Evolutionary conservation across 2,329 filamentous ascomycete genomes (phyloP).

Genomic region (Colletotrichum sidae): DNA sequence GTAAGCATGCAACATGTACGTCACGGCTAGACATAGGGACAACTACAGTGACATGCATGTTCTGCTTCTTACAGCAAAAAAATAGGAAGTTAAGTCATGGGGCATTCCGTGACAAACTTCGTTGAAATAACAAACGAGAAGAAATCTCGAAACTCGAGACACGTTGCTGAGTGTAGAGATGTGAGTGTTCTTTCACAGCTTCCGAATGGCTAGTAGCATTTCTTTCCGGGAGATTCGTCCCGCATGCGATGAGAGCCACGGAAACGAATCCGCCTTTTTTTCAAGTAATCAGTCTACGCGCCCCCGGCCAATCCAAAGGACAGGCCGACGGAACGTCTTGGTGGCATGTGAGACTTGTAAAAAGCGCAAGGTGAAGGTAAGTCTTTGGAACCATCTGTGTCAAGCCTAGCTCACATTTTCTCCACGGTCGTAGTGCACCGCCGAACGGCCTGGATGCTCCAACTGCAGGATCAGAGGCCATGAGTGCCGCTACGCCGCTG

Average conservation of each 20-base stretch:
- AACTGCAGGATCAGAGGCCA: slow-evolving; percentile 48
- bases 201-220: slow-evolving; percentile 3
- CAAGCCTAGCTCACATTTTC: too few relatives aligned
- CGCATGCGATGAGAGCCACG: neutral
- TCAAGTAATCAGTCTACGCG: neutral
- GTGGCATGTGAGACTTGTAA: slow-evolving; percentile 24
- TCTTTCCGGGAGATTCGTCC: slow-evolving; percentile 23
- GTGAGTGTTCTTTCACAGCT: neutral
- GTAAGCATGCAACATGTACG: too few relatives aligned
- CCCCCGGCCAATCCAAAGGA: neutral
- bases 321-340: slow-evolving; percentile 11
- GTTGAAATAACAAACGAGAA: too few relatives aligned
- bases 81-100: too few relatives aligned
- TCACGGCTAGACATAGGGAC: too few relatives aligned
- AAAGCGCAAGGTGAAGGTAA: slow-evolving; percentile 24
- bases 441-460: slow-evolving; percentile 53
- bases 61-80: too few relatives aligned
- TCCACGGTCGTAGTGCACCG: slow-evolving; percentile 47
- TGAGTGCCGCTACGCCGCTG: slow-evolving; percentile 54
- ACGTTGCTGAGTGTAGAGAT: neutral
- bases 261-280: neutral
- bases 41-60: too few relatives aligned
- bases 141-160: neutral
- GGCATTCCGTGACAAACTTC: too few relatives aligned
- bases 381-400: too few relatives aligned